Percentiles rank a stretch among this genome's conserved stretches.
Evolutionary conservation across 2,329 filamentous ascomycete species (phyloP).

Genomic region (Epichloe gansuensis): DNA sequence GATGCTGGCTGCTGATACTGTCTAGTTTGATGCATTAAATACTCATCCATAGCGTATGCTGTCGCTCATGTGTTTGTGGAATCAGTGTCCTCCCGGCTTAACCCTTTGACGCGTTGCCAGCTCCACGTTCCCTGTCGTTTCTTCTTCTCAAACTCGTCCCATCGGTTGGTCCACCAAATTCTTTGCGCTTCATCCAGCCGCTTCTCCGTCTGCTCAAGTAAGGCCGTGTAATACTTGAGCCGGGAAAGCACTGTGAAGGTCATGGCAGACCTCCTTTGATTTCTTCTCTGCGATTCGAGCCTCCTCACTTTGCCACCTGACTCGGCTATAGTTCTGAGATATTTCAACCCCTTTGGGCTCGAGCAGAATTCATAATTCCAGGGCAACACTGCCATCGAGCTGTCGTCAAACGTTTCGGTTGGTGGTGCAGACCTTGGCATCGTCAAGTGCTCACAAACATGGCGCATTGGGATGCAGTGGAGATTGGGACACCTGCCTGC

Average conservation of each 20-base stretch:
- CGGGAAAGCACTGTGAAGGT: not conserved
- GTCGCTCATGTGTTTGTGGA: conserved; percentile 1
- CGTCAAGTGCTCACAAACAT: conserved; percentile 11
- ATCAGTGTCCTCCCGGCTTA: not conserved
- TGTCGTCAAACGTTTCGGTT: not conserved
- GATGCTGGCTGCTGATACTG: not conserved
- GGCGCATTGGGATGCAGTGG: conserved; percentile 9
- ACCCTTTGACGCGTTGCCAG: not conserved
- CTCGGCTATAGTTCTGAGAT: not conserved
- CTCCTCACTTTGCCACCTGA: not conserved
- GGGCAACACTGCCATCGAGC: conserved; percentile 4
- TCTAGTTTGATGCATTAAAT: not conserved
- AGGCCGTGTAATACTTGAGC: not conserved
- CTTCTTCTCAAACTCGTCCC: conserved; percentile 4
- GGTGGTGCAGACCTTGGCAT: conserved; percentile 2
- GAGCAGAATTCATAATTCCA: conserved; percentile 12
- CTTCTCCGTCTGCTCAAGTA: not conserved
- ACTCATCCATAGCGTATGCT: not conserved
- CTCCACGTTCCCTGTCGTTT: not conserved
- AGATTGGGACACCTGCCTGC: conserved; percentile 4
- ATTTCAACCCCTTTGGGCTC: not conserved
- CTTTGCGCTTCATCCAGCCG: conserved; percentile 3
- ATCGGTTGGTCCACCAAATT: conserved; percentile 4
- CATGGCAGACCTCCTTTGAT: not conserved
- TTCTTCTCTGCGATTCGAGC: conserved; percentile 1